Conservation (phyloP, 2,329 filamentous ascomycete species). For the Fusarium sp. region DNA sequence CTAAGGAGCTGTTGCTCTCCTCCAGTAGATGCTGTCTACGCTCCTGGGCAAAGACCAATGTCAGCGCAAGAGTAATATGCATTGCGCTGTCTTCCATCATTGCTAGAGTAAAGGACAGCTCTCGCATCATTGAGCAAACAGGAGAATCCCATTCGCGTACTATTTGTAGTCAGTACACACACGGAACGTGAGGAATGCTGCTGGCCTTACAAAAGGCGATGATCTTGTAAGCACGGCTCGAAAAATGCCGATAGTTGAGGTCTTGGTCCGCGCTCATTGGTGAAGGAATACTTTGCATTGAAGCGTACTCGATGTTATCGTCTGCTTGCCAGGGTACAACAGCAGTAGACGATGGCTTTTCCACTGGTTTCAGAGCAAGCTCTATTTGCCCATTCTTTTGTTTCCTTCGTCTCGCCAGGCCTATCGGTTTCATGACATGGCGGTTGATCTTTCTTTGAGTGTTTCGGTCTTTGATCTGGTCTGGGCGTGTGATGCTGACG, state of each 20-base stretch:
- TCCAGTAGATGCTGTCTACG: background rate
- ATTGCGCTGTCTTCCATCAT: slow-evolving; percentile 23
- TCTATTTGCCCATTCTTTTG: background rate
- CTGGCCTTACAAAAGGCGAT: background rate
- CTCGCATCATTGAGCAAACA: slow-evolving; percentile 8
- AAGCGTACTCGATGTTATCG: background rate
- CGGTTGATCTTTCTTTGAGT: slow-evolving; percentile 14
- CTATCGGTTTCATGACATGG: slow-evolving; percentile 23
- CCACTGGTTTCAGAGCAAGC: background rate
- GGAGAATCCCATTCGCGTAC: background rate
- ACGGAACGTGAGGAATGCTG: background rate
- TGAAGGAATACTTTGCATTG: background rate
- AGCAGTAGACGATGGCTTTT: background rate
- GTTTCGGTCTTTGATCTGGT: slow-evolving; percentile 7
- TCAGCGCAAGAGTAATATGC: slow-evolving; percentile 4
- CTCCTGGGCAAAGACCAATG: background rate
- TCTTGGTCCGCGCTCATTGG: background rate
- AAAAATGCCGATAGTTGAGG: background rate
- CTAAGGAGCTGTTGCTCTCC: background rate
- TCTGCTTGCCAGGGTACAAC: background rate
- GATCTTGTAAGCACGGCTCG: background rate
- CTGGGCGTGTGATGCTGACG: slow-evolving; percentile 11
- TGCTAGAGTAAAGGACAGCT: slow-evolving; percentile 9
- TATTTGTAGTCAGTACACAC: background rate
- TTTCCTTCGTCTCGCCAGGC: background rate